These are phyloP conservation scores for Cordyceps militaris DNA, from an alignment of 2,329 filamentous ascomycete genomes.

Conservation along the genomic window DNA sequence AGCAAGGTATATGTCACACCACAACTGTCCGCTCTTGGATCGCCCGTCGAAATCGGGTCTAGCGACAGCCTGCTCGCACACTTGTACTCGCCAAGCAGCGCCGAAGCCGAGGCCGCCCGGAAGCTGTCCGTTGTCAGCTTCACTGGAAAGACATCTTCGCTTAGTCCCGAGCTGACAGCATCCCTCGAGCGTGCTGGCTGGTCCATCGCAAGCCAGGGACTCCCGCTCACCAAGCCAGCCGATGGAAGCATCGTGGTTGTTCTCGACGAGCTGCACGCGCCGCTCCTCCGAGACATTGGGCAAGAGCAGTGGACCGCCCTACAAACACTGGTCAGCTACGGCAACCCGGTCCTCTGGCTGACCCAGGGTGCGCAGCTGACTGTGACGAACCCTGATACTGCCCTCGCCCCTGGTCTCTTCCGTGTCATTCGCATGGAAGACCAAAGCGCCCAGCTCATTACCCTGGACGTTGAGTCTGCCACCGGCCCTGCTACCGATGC, in stretches of 20 bases:
- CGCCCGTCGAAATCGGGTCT: neutral
- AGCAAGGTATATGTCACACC: neutral
- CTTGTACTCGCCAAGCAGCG: neutral
- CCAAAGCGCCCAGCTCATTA: neutral
- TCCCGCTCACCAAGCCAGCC: neutral
- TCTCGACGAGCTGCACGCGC: constrained; percentile 8
- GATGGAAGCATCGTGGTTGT: neutral
- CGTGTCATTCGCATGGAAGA: constrained; percentile 9
- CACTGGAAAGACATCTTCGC: neutral
- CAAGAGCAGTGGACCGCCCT: constrained; percentile 11
- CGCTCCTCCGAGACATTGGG: neutral
- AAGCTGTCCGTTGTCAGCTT: neutral
- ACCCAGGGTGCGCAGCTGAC: constrained; percentile 1
- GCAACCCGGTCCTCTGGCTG: neutral
- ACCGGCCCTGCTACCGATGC: neutral
- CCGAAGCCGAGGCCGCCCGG: neutral
- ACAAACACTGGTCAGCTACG: neutral
- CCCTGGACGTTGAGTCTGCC: neutral
- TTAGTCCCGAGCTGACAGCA: neutral
- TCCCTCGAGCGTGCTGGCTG: neutral
- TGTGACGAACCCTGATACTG: neutral
- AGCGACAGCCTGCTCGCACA: neutral
- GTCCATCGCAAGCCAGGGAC: neutral
- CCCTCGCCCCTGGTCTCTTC: neutral
- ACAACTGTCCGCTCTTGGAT: neutral